Conservation (phyloP, 169 alveolate genomes). For the Cyclospora cayetanensis region DNA sequence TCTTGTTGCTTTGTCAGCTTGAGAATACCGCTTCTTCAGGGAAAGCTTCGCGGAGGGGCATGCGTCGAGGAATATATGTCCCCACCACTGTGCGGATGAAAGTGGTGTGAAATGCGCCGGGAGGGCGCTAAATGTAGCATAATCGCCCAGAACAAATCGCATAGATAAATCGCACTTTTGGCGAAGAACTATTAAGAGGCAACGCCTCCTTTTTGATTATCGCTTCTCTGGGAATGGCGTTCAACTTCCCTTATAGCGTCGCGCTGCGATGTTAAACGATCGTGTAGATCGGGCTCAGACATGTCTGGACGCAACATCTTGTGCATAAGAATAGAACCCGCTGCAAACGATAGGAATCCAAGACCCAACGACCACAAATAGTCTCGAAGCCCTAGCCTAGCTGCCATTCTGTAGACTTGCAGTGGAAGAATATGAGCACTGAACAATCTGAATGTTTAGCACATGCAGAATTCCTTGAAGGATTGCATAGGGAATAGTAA, state of each 20-base stretch:
- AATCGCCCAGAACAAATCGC: slow-evolving; percentile 46
- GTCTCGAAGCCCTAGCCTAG: slow-evolving; percentile 26
- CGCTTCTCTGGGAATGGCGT: slow-evolving; percentile 13
- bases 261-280: slow-evolving; percentile 41
- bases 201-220: neutral
- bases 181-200: neutral
- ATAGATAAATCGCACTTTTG: slow-evolving; percentile 49
- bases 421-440: too few relatives aligned
- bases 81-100: slow-evolving; percentile 55
- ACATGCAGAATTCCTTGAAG: too few relatives aligned
- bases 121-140: neutral
- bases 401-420: slow-evolving; percentile 23
- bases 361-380: slow-evolving; percentile 44
- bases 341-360: slow-evolving; percentile 49
- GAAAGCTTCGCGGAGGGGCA: slow-evolving; percentile 29
- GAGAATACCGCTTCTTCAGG: neutral
- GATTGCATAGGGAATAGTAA: too few relatives aligned
- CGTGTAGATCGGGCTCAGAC: slow-evolving; percentile 65
- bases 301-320: slow-evolving; percentile 64
- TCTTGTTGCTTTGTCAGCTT: too few relatives aligned
- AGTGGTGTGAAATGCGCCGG: neutral
- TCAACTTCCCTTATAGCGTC: slow-evolving; percentile 69
- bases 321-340: slow-evolving; percentile 62
- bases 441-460: too few relatives aligned
- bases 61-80: slow-evolving; percentile 32